Conservation (phyloP, 129 eudicot genomes). For the Erigeron canadensis region DNA sequence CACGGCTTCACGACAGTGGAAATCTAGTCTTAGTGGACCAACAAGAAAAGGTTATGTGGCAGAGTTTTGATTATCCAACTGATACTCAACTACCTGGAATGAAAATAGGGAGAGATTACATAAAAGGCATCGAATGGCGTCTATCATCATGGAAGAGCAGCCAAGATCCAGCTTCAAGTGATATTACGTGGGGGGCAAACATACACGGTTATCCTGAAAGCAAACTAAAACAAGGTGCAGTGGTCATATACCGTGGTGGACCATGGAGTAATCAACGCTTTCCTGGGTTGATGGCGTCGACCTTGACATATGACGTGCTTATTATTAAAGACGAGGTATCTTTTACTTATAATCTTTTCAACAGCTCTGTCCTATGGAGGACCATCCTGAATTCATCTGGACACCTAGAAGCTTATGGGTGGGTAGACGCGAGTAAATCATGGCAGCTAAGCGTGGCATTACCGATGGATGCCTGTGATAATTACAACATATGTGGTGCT, state of each 20-base stretch:
- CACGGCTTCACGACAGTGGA: no score
- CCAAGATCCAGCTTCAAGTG: constrained; percentile 28
- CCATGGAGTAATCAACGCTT: constrained; percentile 26
- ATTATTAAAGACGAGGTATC: constrained; percentile 19
- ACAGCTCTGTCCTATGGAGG: constrained; percentile 5
- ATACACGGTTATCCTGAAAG: constrained; percentile 15
- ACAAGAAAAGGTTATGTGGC: no score
- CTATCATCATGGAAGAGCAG: constrained; percentile 23
- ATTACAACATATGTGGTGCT: constrained; percentile 33
- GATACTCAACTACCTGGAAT: no score
- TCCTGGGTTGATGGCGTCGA: constrained; percentile 8
- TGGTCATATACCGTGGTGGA: constrained; percentile 13
- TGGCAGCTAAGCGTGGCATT: constrained; percentile 34
- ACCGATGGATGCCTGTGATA: constrained; percentile 45
- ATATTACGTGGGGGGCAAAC: neutral
- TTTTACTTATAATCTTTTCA: constrained; percentile 19
- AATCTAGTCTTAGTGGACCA: no score
- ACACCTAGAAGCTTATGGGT: constrained; percentile 7
- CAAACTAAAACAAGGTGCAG: constrained; percentile 22
- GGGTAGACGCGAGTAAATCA: constrained; percentile 25
- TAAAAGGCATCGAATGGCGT: neutral
- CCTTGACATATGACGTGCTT: constrained; percentile 6
- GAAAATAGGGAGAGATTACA: no score
- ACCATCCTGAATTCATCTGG: constrained; percentile 22
- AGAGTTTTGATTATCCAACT: no score